Percentiles rank a stretch among this genome's conserved stretches.
Evolutionary conservation across 108 stramenopile genomes (phyloP).

Genomic region (Nitzschia sp.): DNA sequence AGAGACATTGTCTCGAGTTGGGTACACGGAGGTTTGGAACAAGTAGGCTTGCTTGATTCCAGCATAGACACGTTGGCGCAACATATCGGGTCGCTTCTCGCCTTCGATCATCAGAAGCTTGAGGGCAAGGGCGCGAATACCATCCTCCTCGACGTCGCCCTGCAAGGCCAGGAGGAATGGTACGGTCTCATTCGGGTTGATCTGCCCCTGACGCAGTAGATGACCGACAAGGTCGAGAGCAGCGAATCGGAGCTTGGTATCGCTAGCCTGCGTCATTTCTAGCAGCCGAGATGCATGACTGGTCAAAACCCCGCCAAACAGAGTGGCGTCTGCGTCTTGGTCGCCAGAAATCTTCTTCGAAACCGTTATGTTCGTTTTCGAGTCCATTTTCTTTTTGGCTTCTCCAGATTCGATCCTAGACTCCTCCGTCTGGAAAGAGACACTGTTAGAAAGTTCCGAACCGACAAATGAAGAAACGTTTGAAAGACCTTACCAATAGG

Average conservation of each 20-base stretch:
- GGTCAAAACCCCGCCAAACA: conserved; percentile 80
- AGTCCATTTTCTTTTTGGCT: conserved; percentile 76
- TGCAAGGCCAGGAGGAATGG: conserved; percentile 85
- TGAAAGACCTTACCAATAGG: conserved; percentile 40
- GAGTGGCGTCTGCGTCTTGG: conserved; percentile 85
- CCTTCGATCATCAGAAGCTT: conserved; percentile 76
- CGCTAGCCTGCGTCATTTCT: conserved; percentile 61
- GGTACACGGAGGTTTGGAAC: conserved; percentile 73
- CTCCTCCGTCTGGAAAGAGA: conserved; percentile 56
- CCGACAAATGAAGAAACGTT: background rate
- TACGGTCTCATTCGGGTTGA: conserved; percentile 88
- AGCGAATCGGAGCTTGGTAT: conserved; percentile 61
- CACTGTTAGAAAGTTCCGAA: background rate
- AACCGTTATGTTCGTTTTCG: conserved; percentile 60
- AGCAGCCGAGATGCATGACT: conserved; percentile 75
- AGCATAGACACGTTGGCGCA: conserved; percentile 76
- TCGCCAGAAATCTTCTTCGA: conserved; percentile 85
- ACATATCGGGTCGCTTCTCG: conserved; percentile 86
- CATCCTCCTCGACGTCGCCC: conserved; percentile 78
- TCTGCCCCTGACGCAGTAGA: conserved; percentile 87
- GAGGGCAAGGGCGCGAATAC: conserved; percentile 70
- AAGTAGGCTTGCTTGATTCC: conserved; percentile 73
- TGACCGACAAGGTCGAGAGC: conserved; percentile 77
- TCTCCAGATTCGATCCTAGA: conserved; percentile 78
- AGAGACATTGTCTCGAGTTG: conserved; percentile 49